A percentile compares a stretch with the other conserved stretches of the same genome.
Evolutionary conservation across 106 monocot species (phyloP).

Genomic region (Triglochin maritima): DNA sequence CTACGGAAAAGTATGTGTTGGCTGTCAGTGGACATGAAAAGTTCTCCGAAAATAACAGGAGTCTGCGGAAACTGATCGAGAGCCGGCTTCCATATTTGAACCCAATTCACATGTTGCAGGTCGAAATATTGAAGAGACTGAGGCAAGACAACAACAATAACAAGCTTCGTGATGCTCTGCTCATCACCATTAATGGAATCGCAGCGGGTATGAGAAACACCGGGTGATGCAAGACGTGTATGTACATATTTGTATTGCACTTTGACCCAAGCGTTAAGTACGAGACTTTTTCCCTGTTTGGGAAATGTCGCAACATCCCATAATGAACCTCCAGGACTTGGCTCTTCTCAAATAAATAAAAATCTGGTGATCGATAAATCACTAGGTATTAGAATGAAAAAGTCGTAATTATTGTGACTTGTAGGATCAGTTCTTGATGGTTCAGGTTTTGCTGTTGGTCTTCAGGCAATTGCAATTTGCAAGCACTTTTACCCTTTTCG

Average conservation of each 20-base stretch:
- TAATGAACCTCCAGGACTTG: not conserved
- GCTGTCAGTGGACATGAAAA: slow-evolving; percentile 64
- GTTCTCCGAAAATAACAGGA: slow-evolving; percentile 48
- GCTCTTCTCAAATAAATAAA: not conserved
- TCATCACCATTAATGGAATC: slow-evolving; percentile 80
- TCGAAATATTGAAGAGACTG: slow-evolving; percentile 66
- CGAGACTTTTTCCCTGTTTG: too few species aligned
- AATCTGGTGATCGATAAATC: not conserved
- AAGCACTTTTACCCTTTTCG: too few species aligned
- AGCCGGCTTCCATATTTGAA: slow-evolving; percentile 74
- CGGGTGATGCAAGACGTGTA: slow-evolving; percentile 22
- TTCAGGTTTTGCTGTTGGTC: too few species aligned
- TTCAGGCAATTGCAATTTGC: too few species aligned
- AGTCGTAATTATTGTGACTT: too few species aligned
- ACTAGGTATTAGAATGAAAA: not conserved
- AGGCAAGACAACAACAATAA: slow-evolving; percentile 54
- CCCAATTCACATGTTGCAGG: slow-evolving; percentile 80
- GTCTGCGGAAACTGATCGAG: slow-evolving; percentile 67
- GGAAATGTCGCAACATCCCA: not conserved
- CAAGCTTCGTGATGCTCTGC: slow-evolving; percentile 68
- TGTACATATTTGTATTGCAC: too few species aligned
- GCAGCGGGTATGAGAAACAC: slow-evolving; percentile 96
- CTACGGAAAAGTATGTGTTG: slow-evolving; percentile 48
- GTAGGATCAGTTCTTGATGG: too few species aligned
- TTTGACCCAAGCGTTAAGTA: too few species aligned